Base-by-base conservation (phyloP, 2,329 filamentous ascomycete species). In the Arachnomyces sp. region DNA sequence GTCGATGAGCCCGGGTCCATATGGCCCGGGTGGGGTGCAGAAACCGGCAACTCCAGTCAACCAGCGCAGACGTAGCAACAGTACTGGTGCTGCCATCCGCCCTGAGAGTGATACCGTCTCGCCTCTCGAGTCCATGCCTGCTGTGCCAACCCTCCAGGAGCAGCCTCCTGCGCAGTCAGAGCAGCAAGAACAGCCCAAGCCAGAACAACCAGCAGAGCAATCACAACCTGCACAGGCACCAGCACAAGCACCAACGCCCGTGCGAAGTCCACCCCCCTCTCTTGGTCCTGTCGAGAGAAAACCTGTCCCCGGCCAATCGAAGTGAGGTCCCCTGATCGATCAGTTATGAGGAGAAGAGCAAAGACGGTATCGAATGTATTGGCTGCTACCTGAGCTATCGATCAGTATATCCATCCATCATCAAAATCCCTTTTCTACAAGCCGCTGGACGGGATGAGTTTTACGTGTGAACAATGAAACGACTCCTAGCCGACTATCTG, bases 251-350 rank as follows among this genome's bases (percentile, higher is more conserved):
- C 67, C 4, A 69, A 73, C 49, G 69, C 70, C 30, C 57, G 51
- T 33, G 53, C 52, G 34, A 44, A 55, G 48, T 36, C 61, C 47
- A 39, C 57, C 51, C 40, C 61, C 59, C 41, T 56, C 63, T 30
- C 57, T 65, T 20, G 67, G 64, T 31, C 61, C 68, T 17, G 64
- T 76, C 43, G 66, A 60, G 49, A 69, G 74, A 40, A 78, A 79
- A 56, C 73, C 75, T 17, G 69, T 79, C 31, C 72, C 74, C 4
- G 72, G 72, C 28, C 73, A 76, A 56, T 72, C 73, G 4, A 41
- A 50, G 37, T 46, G 20, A 25, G 9, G 20, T 9, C 9, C 5
- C 20, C 20, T 25, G 20, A 25, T 25, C 20, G 9, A 25, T 25
- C 9, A 25, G 20, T 5, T 25, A 25, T 9, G 20, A 25, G 20